These are phyloP conservation scores for Arthroderma uncinatum DNA, from an alignment of 2,329 filamentous ascomycete genomes.

Conservation along the genomic window DNA sequence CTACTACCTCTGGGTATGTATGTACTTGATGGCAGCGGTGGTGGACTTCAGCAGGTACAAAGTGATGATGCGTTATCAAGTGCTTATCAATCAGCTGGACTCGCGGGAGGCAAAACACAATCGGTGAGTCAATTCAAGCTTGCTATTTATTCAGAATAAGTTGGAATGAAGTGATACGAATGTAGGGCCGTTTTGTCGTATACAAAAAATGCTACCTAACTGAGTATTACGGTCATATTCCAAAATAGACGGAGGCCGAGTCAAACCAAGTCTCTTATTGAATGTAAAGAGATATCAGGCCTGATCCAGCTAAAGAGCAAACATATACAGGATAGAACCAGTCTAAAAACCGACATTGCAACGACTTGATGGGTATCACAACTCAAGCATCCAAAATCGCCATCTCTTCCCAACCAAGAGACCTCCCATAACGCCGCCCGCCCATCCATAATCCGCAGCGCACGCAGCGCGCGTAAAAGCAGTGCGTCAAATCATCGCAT, in stretches of 20 bases:
- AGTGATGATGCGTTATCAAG: neutral
- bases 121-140: neutral
- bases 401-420: neutral
- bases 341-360: neutral
- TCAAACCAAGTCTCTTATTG: neutral
- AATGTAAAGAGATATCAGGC: neutral
- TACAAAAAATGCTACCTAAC: no score
- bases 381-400: neutral
- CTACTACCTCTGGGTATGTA: neutral
- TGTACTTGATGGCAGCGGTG: neutral
- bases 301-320: neutral
- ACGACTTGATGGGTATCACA: constrained; percentile 3
- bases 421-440: neutral
- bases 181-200: no score
- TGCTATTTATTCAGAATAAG: no score
- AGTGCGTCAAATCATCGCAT: neutral
- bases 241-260: no score
- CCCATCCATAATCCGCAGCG: neutral
- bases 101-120: neutral
- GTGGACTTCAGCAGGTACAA: no score
- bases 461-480: neutral
- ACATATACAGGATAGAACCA: neutral
- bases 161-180: neutral
- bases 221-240: no score
- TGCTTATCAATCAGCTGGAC: neutral